Evolutionary conservation across 805 yeast species (phyloP), one percentile per base, ranked within the genome.

Genomic region (Kluyveromyces lactis): DNA sequence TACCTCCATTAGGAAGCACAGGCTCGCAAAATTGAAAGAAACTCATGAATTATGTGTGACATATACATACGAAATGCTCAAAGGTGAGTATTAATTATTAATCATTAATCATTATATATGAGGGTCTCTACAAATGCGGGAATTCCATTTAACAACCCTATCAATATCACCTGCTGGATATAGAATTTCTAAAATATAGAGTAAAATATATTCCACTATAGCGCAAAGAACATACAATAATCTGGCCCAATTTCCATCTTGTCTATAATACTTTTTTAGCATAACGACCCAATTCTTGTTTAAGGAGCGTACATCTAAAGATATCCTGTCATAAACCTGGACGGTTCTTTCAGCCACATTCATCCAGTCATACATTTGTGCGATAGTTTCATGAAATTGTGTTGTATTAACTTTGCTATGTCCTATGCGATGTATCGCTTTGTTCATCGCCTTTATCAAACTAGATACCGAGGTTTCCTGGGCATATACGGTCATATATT

Each of bases 401-500:
- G 81, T 69, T 0, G 95, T 81, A 51, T 89, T 85, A 0, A 86
- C 73, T 32, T 67, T 53, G 4, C 75, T 74, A 1, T 73, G 64
- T 42, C 75, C 71, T 26, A 86, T 65, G 39, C 73, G 58, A 1
- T 65, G 57, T 10, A 90, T 82, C 0, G 95, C 97, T n/a, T 67
- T 60, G 29, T 78, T 60, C 1, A 90, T 75, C 6, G 89, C 82
- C 3, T 70, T 73, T 1, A 82, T 86, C 31, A 92, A 62, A 2
- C 92, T 79, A 42, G 84, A 85, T 38, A 85, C 96, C 3, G 90
- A 84, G 1, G 63, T 58, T 0, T 97, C 95, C 12, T 79, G 72
- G 0, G 97, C 89, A 60, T 84, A 92, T 1, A 82, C 81, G 1
- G 95, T 87, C 97, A 92, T 92, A 52, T 87, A 84, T 18, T 72